A percentile compares a stretch with the other conserved stretches of the same genome.
These are phyloP conservation scores for Huntiella decipiens DNA, from an alignment of 2,329 filamentous ascomycete genomes.

Conservation along the genomic window DNA sequence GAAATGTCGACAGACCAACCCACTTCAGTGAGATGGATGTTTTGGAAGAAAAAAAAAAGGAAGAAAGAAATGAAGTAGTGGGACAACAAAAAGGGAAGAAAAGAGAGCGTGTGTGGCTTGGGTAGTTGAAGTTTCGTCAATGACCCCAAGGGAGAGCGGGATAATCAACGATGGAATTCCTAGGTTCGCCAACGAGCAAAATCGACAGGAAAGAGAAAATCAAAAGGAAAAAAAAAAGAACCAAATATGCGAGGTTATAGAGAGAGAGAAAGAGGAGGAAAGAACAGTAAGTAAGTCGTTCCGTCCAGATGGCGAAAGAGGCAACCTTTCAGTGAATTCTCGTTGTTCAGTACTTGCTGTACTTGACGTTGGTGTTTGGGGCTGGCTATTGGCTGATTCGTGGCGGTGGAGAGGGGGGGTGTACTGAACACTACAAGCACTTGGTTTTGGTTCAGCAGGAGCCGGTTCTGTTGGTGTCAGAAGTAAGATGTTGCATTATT, in stretches of 20 bases:
- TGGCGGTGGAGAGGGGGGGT: slow-evolving; percentile 3
- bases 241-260: background rate
- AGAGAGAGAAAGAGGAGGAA: slow-evolving; percentile 3
- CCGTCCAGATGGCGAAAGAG: slow-evolving; percentile 1
- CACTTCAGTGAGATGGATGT: background rate
- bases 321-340: slow-evolving; percentile 9
- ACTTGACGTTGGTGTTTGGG: no score
- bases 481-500: no score
- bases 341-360: background rate
- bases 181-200: slow-evolving; percentile 8
- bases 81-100: background rate
- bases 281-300: background rate
- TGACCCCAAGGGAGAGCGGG: slow-evolving; percentile 8
- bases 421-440: slow-evolving; percentile 1
- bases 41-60: background rate
- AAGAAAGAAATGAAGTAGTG: background rate
- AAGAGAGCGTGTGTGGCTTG: background rate
- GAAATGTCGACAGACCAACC: background rate
- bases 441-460: no score
- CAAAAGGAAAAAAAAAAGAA: background rate
- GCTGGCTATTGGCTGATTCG: background rate
- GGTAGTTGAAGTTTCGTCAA: slow-evolving; percentile 2
- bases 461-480: no score
- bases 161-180: slow-evolving; percentile 11
- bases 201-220: slow-evolving; percentile 2